phyloP scores from a whole-genome alignment of 345 rosid genomes.

The rapeseed (Brassica napus) region DNA sequence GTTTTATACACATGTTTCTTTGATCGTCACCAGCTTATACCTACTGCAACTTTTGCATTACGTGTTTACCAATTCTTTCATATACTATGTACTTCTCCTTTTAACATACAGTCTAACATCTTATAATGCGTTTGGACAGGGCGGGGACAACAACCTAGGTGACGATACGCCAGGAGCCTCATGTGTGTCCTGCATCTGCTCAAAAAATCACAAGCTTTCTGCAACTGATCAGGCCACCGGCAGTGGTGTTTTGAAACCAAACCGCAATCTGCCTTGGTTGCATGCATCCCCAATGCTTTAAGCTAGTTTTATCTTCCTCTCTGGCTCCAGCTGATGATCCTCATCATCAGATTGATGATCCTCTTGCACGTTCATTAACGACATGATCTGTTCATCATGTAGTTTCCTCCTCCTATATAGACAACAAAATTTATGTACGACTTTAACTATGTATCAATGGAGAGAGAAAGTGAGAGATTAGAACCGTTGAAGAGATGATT shows the following conservation, averaged over 20 bases:
- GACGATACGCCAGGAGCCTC: not conserved
- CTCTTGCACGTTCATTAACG: constrained; percentile 56
- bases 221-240: not conserved
- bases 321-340: constrained; percentile 73
- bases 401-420: constrained; percentile 51
- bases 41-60: too few relatives aligned
- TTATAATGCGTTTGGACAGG: not conserved
- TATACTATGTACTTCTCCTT: too few relatives aligned
- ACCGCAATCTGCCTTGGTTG: constrained; percentile 72
- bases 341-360: constrained; percentile 27
- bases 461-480: not conserved
- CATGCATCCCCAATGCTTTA: constrained; percentile 53
- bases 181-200: not conserved
- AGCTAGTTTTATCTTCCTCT: constrained; percentile 69
- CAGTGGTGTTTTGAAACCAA: constrained; percentile 60
- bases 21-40: too few relatives aligned
- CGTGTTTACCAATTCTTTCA: too few relatives aligned
- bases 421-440: not conserved
- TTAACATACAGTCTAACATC: too few relatives aligned
- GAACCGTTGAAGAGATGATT: constrained; percentile 60
- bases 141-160: not conserved
- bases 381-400: constrained; percentile 78
- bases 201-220: not conserved
- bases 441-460: not conserved
- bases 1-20: not conserved